Base-by-base conservation (phyloP, 2,329 filamentous ascomycete genomes). In the Fusarium abutilonis region DNA sequence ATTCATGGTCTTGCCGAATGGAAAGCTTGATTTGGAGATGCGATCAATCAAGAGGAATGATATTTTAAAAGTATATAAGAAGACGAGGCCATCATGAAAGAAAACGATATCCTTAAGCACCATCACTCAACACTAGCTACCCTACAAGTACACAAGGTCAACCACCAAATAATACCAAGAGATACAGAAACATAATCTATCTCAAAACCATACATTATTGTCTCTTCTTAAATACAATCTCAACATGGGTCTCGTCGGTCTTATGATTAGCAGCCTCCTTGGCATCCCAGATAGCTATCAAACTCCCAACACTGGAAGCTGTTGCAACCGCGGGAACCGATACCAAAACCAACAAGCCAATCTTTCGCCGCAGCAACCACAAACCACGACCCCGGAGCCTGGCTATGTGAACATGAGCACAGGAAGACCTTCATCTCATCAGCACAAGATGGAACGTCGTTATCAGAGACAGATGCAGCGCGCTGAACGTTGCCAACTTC, bases 211-310 rank as follows among this genome's bases (percentile, higher is more conserved):
- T 17, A 40, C 31, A n/a, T 6, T 34, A n/a, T 34, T 8, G 6
- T 32, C 9, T 8, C n/a, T 11, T 19, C 10, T 15, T 17, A 10
- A 9, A 29, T 3, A 32, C 14, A 15, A 6, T 21, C 4, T 43
- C 28, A 59, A 38, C 26, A 70, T 70, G 67, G 63, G 60, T 52
- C 47, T 70, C 13, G 51, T 70, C 28, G 47, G 56, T 43, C 60
- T 65, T 40, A 51, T 48, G 4, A 43, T 56, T 4, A 5, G 50
- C 3, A 53, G 39, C 11, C 19, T 70, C 1, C 14, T 64, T 13
- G 9, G 38, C 14, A 26, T 9, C 13, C 26, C 48, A 26, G 49
- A 56, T 19, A 19, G 19, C 1, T 26, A 53, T 13, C n/a, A 50
- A 21, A 13, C 48, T n/a, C 49, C 48, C 13, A 26, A 11, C 4